Evolutionary conservation across 257 asterid genomes (phyloP).

Genomic region (Ehretia macrophylla): DNA sequence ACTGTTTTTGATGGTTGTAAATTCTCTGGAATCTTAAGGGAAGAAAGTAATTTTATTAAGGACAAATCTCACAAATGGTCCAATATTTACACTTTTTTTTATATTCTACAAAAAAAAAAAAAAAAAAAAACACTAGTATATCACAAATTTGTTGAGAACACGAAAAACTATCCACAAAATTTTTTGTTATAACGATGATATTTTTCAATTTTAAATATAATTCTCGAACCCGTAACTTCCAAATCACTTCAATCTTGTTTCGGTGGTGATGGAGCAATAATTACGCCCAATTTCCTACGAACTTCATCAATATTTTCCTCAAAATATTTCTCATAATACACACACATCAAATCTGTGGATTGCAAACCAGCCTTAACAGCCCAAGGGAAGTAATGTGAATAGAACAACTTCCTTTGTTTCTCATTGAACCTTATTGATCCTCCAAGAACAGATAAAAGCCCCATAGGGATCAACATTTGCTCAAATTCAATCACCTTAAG

Average conservation of each 20-base stretch:
- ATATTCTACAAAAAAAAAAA: too few species aligned
- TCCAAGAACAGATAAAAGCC: constrained; percentile 71
- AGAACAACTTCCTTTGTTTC: constrained; percentile 75
- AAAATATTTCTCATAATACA: constrained; percentile 82
- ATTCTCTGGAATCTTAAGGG: too few species aligned
- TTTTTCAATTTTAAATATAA: too few species aligned
- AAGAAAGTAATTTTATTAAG: too few species aligned
- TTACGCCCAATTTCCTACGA: constrained; percentile 70
- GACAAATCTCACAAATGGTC: too few species aligned
- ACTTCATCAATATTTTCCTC: constrained; percentile 81
- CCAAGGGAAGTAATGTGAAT: constrained; percentile 93
- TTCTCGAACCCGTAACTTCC: too few species aligned
- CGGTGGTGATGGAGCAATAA: constrained; percentile 68
- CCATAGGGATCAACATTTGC: constrained; percentile 95
- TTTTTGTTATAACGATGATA: too few species aligned
- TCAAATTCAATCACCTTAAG: constrained; percentile 85
- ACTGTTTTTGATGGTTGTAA: too few species aligned
- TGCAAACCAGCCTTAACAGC: constrained; percentile 72
- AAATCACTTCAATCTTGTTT: constrained; percentile 9
- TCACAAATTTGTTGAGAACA: too few species aligned
- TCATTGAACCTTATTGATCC: constrained; percentile 73
- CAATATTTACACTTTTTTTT: too few species aligned
- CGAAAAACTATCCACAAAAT: too few species aligned
- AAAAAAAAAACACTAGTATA: too few species aligned
- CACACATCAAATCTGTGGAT: constrained; percentile 75